Evolutionary conservation across 2,329 filamentous ascomycete genomes (phyloP), one percentile per base, ranked within the genome.

Genomic region (Fusarium heterosporum): DNA sequence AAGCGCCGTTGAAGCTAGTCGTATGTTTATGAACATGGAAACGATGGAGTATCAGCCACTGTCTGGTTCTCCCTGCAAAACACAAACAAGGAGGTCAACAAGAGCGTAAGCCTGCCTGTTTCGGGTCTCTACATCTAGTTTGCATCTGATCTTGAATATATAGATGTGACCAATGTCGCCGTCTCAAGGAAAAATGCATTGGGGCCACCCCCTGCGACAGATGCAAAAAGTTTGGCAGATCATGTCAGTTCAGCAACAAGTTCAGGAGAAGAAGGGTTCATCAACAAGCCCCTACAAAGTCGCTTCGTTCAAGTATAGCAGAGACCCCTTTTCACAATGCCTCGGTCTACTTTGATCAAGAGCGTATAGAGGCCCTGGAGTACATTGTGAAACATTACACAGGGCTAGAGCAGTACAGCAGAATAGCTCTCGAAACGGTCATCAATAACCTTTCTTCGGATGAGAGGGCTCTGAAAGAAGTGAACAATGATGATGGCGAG

Each of bases 141-240:
- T 19, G 17, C 9, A 13, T 16, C 29, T 30, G 6, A 42, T 29
- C 30, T 7, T 6, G n/a, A 34, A 2, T 5, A 1, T 8, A 8
- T 30, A 72, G 70, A 17, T 72, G 70, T 22, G 64, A 71, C 19
- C 46, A 66, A 28, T 72, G 70, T 9, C 57, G 68, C 9, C 57
- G 61, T 19, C 64, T 72, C 8, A 69, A 69, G 14, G 61, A 72
- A 50, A 72, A 70, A 39, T 70, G 58, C 30, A 56, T 61, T 28
- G 66, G 68, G 29, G 52, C 40, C 12, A 43, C 46, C 10, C 64
- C 68, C 26, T 72, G 68, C 14, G 51, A 68, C 29, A 64, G 66
- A 59, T 72, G 68, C 49, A 66, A 41, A 13, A 70, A 55, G 19
- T 66, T 56, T 11, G 45, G 55, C 9, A 51, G 59, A 4, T 19